phyloP scores from a whole-genome alignment of 2,329 filamentous ascomycete genomes.

The Pseudogymnoascus sp. region DNA sequence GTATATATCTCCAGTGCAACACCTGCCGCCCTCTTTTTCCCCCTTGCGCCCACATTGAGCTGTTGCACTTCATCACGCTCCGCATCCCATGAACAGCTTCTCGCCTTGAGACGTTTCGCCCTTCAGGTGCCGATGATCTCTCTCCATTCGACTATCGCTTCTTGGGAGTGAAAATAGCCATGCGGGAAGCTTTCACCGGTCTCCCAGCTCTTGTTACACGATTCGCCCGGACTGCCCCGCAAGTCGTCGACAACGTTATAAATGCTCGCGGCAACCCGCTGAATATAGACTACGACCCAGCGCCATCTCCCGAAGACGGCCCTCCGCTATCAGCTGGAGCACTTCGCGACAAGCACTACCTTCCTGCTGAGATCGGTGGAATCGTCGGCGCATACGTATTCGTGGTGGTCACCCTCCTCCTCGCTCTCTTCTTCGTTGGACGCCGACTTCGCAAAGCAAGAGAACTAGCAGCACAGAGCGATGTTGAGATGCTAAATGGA shows the following conservation, averaged over 20 bases:
- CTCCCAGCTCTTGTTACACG: conserved; percentile 9
- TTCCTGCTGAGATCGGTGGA: conserved; percentile 75
- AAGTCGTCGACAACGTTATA: not conserved
- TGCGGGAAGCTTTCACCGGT: conserved; percentile 5
- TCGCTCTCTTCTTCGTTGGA: conserved; percentile 54
- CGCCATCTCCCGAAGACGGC: conserved; percentile 52
- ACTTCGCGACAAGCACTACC: conserved; percentile 51
- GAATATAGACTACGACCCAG: conserved; percentile 43
- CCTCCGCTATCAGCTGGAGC: conserved; percentile 51
- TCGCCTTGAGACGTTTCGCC: conserved; percentile 9
- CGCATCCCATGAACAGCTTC: not conserved
- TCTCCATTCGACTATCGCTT: not conserved
- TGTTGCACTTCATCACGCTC: not conserved
- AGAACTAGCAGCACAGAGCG: conserved; percentile 17
- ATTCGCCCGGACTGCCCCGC: not conserved
- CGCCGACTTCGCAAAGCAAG: conserved; percentile 39
- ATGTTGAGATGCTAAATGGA: conserved; percentile 26
- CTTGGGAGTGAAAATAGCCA: not conserved
- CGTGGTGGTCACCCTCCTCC: conserved; percentile 65
- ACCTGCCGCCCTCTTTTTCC: not conserved
- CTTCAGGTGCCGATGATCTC: conserved; percentile 8
- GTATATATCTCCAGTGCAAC: conserved; percentile 3
- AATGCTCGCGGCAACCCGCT: conserved; percentile 18
- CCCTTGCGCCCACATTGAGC: not conserved
- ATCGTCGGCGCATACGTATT: conserved; percentile 78